Evolutionary conservation across 225 moss, liverwort and hornwort species (phyloP), one percentile per base, ranked within the genome.

Genomic region (Thuidium tamariscinum): DNA sequence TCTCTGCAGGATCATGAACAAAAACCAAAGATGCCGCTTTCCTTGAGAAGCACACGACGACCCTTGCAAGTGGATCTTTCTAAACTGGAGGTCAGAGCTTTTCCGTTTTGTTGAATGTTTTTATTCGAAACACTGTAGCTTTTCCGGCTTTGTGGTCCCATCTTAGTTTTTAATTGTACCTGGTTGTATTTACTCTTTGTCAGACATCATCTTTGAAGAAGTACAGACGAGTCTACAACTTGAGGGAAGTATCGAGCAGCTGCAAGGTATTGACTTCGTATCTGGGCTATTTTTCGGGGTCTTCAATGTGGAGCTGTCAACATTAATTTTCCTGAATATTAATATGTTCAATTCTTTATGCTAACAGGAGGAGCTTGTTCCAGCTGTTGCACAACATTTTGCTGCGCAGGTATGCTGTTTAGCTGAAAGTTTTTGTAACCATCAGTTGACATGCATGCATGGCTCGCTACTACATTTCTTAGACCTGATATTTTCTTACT

Each of bases 191-290:
- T 26, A 13, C n/a, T 57, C 39, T 39, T 73, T 75, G 39, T 88
- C 94, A 99, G 98, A 96, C 96, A 48, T 96, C 97, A 26, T 99
- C 99, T 8, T 88, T 99, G 86, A 96, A 97, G 92, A 93, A 94
- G 81, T 99, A 99, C 90, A 93, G 97, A 64, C 97, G 95, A 57
- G 99, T 95, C n/a, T 99, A 99, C 95, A 99, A 99, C 42, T 84
- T 99, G 51, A 94, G 95, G 88, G 99, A 99, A 86, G 97, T 97
- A 71, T 90, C 95, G 12, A 92, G 97, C 87, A 95, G 96, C 84
- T 95, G 97, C 95, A 99, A 99, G 97, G 98, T 94, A 95, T 51
- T 25, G 56, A 17, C 26, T 4, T 77, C 37, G 10, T 55, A 37
- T 37, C 55, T n/a, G 16, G 55, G 16, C 37, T 76, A 55, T 46